phyloP scores from a whole-genome alignment of 805 yeast genomes.

The Komagataella pastoris region DNA sequence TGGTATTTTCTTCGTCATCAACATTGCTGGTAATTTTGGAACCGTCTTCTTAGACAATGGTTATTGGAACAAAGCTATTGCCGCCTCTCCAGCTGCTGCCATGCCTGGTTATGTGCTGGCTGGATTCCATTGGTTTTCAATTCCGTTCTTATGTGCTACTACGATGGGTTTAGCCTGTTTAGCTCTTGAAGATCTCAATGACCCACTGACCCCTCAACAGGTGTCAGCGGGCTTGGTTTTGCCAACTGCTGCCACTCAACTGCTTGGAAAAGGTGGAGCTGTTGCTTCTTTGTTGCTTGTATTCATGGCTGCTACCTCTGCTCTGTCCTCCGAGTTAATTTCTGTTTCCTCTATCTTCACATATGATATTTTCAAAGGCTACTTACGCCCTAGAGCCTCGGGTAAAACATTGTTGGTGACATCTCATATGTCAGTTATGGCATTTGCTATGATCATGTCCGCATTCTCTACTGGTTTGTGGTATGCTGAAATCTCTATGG shows the following conservation, averaged over 20 bases:
- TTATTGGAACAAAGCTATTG: constrained; percentile 82
- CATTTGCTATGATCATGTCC: constrained; percentile 51
- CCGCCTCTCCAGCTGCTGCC: constrained; percentile 73
- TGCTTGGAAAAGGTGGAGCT: constrained; percentile 83
- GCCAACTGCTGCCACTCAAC: constrained; percentile 70
- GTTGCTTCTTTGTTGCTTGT: constrained; percentile 67
- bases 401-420: constrained; percentile 60
- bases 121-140: constrained; percentile 85
- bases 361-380: constrained; percentile 73
- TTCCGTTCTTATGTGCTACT: constrained; percentile 72
- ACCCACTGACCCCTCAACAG: constrained; percentile 55
- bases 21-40: constrained; percentile 81
- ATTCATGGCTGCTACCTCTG: constrained; percentile 89
- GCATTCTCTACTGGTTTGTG: constrained; percentile 73
- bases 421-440: constrained; percentile 55
- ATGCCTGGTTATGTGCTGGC: constrained; percentile 82
- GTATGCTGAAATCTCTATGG: constrained; percentile 78
- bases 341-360: constrained; percentile 80
- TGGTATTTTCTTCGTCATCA: constrained; percentile 82
- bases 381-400: constrained; percentile 64
- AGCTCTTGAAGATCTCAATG: constrained; percentile 40
- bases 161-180: constrained; percentile 81
- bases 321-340: constrained; percentile 83
- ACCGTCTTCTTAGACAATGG: constrained; percentile 82
- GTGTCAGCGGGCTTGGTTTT: constrained; percentile 72